phyloP scores from a whole-genome alignment of 805 yeast species.

The Grigorovia transvaalensis region DNA sequence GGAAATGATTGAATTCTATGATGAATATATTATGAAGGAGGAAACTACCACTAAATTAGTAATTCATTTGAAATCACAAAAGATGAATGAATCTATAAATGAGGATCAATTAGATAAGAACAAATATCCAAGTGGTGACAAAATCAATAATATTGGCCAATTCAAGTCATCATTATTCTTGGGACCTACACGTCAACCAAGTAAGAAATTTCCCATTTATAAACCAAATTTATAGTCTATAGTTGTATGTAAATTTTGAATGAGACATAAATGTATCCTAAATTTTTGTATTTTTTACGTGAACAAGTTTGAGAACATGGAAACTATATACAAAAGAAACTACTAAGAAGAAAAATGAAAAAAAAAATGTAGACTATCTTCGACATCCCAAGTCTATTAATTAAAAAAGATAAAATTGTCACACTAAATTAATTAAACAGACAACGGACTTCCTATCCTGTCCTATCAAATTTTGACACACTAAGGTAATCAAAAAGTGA shows the following conservation, averaged over 20 bases:
- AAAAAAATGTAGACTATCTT: slow-evolving; percentile 28
- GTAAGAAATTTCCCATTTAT: slow-evolving; percentile 20
- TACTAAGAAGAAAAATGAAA: neutral
- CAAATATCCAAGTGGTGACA: slow-evolving; percentile 40
- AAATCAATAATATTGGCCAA: slow-evolving; percentile 36
- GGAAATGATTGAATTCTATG: slow-evolving; percentile 49
- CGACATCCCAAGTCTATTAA: slow-evolving; percentile 31
- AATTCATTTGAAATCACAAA: slow-evolving; percentile 52
- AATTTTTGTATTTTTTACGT: no score
- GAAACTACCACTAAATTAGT: slow-evolving; percentile 34
- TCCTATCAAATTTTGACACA: slow-evolving; percentile 7
- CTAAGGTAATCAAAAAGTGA: slow-evolving; percentile 1
- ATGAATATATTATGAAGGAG: slow-evolving; percentile 31
- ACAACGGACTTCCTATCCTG: slow-evolving; percentile 33
- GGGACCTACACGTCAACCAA: slow-evolving; percentile 57
- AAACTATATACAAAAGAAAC: neutral
- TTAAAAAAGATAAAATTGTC: slow-evolving; percentile 5
- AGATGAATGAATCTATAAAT: slow-evolving; percentile 14
- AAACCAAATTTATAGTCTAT: slow-evolving; percentile 1
- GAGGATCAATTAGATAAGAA: slow-evolving; percentile 17
- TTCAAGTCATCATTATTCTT: slow-evolving; percentile 46
- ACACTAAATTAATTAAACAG: slow-evolving; percentile 14
- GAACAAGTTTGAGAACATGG: neutral
- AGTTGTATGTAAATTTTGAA: no score
- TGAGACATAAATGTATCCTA: neutral